Evolutionary conservation across 352 stramenopile genomes (phyloP), one percentile per base, ranked within the genome.

Genomic region (Phytophthora hibernalis): DNA sequence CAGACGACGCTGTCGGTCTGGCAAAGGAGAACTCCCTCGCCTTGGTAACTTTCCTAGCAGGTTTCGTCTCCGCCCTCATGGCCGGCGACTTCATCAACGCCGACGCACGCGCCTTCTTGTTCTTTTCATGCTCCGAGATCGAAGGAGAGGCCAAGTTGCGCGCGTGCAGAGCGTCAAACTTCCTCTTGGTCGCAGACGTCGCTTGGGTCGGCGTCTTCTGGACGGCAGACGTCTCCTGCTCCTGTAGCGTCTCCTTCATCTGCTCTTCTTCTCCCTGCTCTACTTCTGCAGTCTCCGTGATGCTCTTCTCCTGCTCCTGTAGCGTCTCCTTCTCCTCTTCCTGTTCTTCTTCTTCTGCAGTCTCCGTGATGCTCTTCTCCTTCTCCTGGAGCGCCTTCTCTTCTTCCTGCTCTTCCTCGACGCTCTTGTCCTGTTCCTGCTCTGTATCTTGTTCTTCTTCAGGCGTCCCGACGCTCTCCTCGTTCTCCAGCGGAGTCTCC

Each of bases 11-110:
- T 1, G 71, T 79, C 3, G 71, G 67, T 64, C 71, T 59, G 1
- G 71, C 71, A 30, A 79, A 79, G 15, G 71, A 70, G 28, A 79
- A 79, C 0, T 74, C 70, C 9, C 40, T 61, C 31, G 61, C 16
- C 15, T 67, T 73, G 10, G 22, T 65, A 7, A 26, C 12, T 37
- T 49, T 57, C 47, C 68, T 74, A 16, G 56, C 13, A 8, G 40
- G 16, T 24, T 47, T 47, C 40, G 21, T 47, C 40, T 54, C 5
- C 22, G 11, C 5, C 30, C 63, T 76, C 2, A 44, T 47, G 52
- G 28, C 37, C 0, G 54, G 31, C 12, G 55, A 48, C 40, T 59
- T 68, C 54, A 63, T 59, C n/a, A 65, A 40, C 5, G 59, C 40
- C 21, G 47, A 65, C 6, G 44, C 60, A 12, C 70, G 50, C 18